A percentile compares a stretch with the other conserved stretches of the same genome.
Evolutionary conservation across 2,329 filamentous ascomycete species (phyloP).

Genomic region (Ophiostoma sp.): DNA sequence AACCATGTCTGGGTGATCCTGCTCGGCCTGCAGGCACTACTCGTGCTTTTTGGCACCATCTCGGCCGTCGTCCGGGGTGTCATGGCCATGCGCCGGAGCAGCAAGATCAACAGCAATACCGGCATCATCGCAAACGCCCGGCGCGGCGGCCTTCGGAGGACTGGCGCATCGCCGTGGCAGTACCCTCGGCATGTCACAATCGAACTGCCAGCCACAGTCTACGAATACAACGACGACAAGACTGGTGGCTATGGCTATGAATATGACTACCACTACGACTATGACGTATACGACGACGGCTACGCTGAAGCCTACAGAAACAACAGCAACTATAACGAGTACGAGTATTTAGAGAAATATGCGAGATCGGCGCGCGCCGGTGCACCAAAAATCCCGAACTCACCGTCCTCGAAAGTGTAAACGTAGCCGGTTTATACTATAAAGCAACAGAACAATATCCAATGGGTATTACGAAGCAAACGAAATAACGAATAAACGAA

Average conservation of each 20-base stretch:
- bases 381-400: slow-evolving; percentile 6
- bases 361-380: background rate
- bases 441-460: background rate
- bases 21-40: slow-evolving; percentile 31
- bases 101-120: background rate
- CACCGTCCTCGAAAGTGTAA: slow-evolving; percentile 23
- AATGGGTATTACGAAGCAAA: background rate
- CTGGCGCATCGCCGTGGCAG: background rate
- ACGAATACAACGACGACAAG: slow-evolving; percentile 9
- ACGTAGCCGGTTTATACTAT: background rate
- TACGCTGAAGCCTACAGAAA: slow-evolving; percentile 7
- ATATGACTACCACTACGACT: slow-evolving; percentile 8
- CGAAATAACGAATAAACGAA: background rate
- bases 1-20: slow-evolving; percentile 32
- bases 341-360: background rate
- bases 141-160: slow-evolving; percentile 10
- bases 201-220: slow-evolving; percentile 17
- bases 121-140: background rate
- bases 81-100: slow-evolving; percentile 17
- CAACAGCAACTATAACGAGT: slow-evolving; percentile 6
- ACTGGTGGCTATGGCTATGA: background rate
- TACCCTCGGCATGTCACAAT: slow-evolving; percentile 20
- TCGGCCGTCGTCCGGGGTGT: slow-evolving; percentile 22
- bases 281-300: slow-evolving; percentile 11
- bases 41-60: slow-evolving; percentile 27